Conservation (phyloP, 1,139 yeast genomes). For the Lodderomyces oxycetoniae region DNA sequence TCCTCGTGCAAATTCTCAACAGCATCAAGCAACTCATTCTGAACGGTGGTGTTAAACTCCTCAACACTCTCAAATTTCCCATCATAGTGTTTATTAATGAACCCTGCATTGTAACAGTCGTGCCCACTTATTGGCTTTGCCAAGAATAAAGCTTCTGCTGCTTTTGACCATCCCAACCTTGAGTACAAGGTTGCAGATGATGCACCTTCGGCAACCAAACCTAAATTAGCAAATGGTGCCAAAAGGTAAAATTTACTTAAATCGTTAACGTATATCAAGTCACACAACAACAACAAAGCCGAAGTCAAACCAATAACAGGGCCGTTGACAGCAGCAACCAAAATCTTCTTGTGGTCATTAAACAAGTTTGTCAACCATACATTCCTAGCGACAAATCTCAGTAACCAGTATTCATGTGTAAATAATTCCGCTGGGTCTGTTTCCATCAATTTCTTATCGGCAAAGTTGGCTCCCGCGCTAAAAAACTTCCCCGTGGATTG, state of each 20-base stretch:
- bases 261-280: constrained; percentile 66
- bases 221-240: constrained; percentile 79
- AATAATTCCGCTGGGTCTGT: constrained; percentile 26
- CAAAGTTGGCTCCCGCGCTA: constrained; percentile 81
- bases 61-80: constrained; percentile 47
- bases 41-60: constrained; percentile 55
- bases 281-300: constrained; percentile 71
- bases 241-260: constrained; percentile 54
- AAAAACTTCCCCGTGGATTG: constrained; percentile 73
- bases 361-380: constrained; percentile 64
- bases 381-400: constrained; percentile 64
- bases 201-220: constrained; percentile 82
- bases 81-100: constrained; percentile 51
- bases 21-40: constrained; percentile 41
- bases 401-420: constrained; percentile 53
- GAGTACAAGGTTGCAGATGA: constrained; percentile 63
- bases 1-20: constrained; percentile 51
- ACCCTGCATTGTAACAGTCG: constrained; percentile 56
- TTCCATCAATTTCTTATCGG: constrained; percentile 24
- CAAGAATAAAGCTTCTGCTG: constrained; percentile 69
- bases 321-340: constrained; percentile 77
- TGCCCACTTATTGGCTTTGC: constrained; percentile 62
- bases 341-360: constrained; percentile 65
- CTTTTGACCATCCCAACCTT: constrained; percentile 69
- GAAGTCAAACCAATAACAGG: constrained; percentile 82